Base-by-base conservation (phyloP, 176 grass and related monocot species). In the Juncus effusus region DNA sequence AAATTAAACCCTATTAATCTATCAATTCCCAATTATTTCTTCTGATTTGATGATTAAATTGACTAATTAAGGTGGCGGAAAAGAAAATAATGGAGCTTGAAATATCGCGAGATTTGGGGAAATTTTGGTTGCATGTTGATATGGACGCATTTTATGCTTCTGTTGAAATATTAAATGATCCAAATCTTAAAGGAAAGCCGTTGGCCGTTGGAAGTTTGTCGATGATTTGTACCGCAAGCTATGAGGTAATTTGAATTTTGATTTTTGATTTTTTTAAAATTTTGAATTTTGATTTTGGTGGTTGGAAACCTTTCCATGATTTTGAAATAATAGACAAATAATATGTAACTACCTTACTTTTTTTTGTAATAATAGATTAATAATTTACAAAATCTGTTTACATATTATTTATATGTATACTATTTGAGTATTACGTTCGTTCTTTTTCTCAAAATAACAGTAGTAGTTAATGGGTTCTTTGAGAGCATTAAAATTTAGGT, bases 171-270 rank as follows among this genome's bases (percentile, higher is more conserved):
- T 76, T 97, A 74, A 77, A 92, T 44, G 86, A 97, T 64, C 88
- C 93, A 77, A 89, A 79, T 56, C 71, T 97, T 58, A 91, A 92
- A 68, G 88, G 88, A 72, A 97, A 89, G 58, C 82, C 93, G 3
- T 69, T 97, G 82, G 93, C 93, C 37, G 85, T 97, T 19, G 93
- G 93, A 42, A 72, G 85, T 64, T 84, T 92, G 88, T 92, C 93
- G 51, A 97, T 97, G 93, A 97, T 97, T 77, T 87, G 88, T 76
- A 97, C 93, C 61, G 88, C 93, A 61, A 97, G 77, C 81, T 97
- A 97, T 80, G 93, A 97, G 84, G 93, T 97, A 55, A 60, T 9
- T 47, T 47, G 7, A 4, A 45, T 4, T 45, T 45, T 45, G 42
- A 45, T 7, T n/a, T n/a, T n/a, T n/a, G n/a, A n/a, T n/a, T n/a